Conservation (phyloP, 2,329 filamentous ascomycete genomes). For the Calonectria montana region DNA sequence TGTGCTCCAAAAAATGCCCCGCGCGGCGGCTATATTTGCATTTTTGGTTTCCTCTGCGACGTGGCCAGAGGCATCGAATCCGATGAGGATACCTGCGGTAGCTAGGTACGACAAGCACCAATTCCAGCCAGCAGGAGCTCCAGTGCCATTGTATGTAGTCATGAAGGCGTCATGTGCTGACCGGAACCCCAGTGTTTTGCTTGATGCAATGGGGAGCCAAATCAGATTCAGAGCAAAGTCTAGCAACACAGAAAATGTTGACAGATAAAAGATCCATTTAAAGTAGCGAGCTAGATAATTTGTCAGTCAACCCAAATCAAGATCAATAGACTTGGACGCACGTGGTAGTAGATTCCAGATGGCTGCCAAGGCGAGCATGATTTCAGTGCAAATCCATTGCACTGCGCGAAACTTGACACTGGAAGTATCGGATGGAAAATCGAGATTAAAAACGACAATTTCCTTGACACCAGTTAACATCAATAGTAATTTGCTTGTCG, state of each 20-base stretch:
- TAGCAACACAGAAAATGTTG: slow-evolving; percentile 62
- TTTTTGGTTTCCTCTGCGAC: slow-evolving; percentile 72
- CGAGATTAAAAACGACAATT: slow-evolving; percentile 66
- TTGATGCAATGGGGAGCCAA: slow-evolving; percentile 69
- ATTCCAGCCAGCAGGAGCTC: slow-evolving; percentile 68
- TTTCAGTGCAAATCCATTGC: slow-evolving; percentile 69
- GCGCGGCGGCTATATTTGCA: slow-evolving; percentile 64
- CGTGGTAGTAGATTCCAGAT: slow-evolving; percentile 63
- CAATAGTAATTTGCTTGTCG: background rate
- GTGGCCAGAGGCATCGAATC: slow-evolving; percentile 71
- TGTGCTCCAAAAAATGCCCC: slow-evolving; percentile 71
- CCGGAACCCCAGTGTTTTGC: slow-evolving; percentile 68
- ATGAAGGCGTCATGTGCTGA: slow-evolving; percentile 69
- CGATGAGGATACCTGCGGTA: slow-evolving; percentile 70
- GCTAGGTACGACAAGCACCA: slow-evolving; percentile 72
- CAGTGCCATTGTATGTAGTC: slow-evolving; percentile 69
- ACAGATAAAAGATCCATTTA: slow-evolving; percentile 62
- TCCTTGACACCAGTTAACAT: slow-evolving; percentile 50
- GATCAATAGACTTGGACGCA: slow-evolving; percentile 42
- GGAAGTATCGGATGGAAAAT: slow-evolving; percentile 64
- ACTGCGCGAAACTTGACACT: slow-evolving; percentile 69
- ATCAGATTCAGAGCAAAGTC: slow-evolving; percentile 71
- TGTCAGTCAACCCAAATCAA: background rate
- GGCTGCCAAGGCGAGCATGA: slow-evolving; percentile 61
- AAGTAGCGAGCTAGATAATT: slow-evolving; percentile 53